Percentiles rank a stretch among this genome's conserved stretches.
phyloP scores from a whole-genome alignment of 257 asterid species.

The Solanum appendiculatum region DNA sequence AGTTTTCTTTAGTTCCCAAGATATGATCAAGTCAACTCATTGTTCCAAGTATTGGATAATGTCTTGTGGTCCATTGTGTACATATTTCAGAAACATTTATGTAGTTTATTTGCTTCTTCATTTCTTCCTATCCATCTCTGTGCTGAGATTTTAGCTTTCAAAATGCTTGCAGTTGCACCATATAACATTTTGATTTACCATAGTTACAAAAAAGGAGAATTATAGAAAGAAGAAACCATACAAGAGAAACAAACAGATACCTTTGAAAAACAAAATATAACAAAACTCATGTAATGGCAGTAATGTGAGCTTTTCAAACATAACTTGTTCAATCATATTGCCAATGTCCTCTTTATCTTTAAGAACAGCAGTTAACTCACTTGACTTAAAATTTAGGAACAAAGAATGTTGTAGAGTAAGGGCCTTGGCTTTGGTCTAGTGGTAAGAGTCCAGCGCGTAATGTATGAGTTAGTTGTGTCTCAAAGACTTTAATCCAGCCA shows the following conservation, averaged over 20 bases:
- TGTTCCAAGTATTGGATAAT: conserved; percentile 18
- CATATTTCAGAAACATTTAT: conserved; percentile 34
- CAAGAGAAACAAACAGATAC: too few relatives aligned
- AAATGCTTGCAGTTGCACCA: not conserved
- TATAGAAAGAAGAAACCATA: too few relatives aligned
- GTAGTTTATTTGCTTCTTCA: conserved; percentile 8
- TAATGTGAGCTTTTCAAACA: too few relatives aligned
- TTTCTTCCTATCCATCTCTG: not conserved
- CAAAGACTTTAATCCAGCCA: not conserved
- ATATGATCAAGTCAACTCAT: not conserved
- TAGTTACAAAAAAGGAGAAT: not conserved
- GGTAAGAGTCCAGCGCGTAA: not conserved
- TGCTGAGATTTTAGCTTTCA: not conserved
- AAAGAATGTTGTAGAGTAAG: too few relatives aligned
- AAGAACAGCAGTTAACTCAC: too few relatives aligned
- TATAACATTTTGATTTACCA: not conserved
- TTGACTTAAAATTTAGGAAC: too few relatives aligned
- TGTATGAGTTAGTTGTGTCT: not conserved
- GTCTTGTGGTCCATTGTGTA: conserved; percentile 35
- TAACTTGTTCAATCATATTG: too few relatives aligned
- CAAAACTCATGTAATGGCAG: too few relatives aligned
- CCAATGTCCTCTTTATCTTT: too few relatives aligned
- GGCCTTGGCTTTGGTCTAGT: not conserved
- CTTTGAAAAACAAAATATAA: too few relatives aligned
- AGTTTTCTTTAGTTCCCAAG: conserved; percentile 10